Evolutionary conservation across 805 yeast genomes (phyloP), one percentile per base, ranked within the genome.

Genomic region (Barnettozyma pratensis): DNA sequence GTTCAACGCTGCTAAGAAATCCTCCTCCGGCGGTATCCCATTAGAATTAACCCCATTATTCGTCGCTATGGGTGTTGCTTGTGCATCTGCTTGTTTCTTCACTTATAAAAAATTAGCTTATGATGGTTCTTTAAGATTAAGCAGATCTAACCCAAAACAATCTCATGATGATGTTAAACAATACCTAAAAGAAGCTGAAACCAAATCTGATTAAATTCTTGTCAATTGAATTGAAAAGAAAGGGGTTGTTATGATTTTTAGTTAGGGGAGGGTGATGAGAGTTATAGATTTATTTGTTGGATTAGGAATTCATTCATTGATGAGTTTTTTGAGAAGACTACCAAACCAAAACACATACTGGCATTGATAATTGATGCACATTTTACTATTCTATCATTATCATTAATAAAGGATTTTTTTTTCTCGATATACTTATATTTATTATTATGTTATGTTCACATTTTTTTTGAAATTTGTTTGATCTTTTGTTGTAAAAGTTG

Each of bases 1-100:
- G 53, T 67, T 74, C 59, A 69, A 71, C 64, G 73, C 77, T 62
- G 73, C 52, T 40, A 72, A 70, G 57, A 71, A 71, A 59, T 50
- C 63, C 30, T 54, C 66, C 47, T 68, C 68, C 49, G 44, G 59
- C 39, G 32, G 60, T 39, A 56, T 78, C 47, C 83, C 83, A 59
- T 74, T 78, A 47, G 84, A 79, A 67, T 65, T 79, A 59, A 75
- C 80, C 50, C 84, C 84, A 61, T 69, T 79, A 54, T 77, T 77
- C 58, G 67, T 75, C 35, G 82, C 81, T 37, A 73, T 79, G 71
- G 76, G 77, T 61, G 74, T 76, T 50, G 84, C 82, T 37, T 59
- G 67, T 48, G 53, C 75, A 38, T 72, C 76, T 36, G 83, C 80
- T 47, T 56, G 70, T 52, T 79, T 64, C 68, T 79, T 79, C 69